phyloP scores from a whole-genome alignment of 2,329 filamentous ascomycete species.

The Fusarium staphyleae region DNA sequence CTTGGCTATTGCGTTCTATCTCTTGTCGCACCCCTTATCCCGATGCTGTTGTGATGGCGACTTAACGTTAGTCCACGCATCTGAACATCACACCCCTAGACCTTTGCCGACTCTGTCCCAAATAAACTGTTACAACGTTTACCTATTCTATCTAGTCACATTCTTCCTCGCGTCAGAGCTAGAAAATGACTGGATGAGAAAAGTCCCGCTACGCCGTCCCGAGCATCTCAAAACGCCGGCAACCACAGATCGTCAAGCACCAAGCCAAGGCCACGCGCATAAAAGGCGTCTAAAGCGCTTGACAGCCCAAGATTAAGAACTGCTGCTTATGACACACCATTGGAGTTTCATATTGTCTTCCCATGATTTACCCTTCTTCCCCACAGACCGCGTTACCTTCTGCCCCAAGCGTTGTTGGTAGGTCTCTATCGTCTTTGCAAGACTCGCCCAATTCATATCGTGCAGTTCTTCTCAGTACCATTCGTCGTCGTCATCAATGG shows the following conservation, averaged over 20 bases:
- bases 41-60: no score
- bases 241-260: constrained; percentile 1
- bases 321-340: neutral
- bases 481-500: constrained; percentile 5
- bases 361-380: neutral
- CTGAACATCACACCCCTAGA: neutral
- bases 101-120: constrained; percentile 5
- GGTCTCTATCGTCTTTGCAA: neutral
- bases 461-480: neutral
- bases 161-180: neutral
- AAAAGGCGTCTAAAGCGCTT: neutral
- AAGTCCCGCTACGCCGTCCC: constrained; percentile 7
- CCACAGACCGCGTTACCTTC: neutral
- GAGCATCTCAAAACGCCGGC: constrained; percentile 4
- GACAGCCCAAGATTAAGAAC: neutral
- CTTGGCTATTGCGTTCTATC: neutral
- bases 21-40: no score
- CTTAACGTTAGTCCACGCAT: constrained; percentile 4
- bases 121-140: neutral
- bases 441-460: neutral
- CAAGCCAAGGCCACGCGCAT: constrained; percentile 1
- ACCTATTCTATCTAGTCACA: constrained; percentile 1
- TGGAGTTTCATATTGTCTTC: neutral
- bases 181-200: neutral
- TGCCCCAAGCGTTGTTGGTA: neutral